phyloP scores from a whole-genome alignment of 352 stramenopile species.

The Phytophthora pseudosyringae region DNA sequence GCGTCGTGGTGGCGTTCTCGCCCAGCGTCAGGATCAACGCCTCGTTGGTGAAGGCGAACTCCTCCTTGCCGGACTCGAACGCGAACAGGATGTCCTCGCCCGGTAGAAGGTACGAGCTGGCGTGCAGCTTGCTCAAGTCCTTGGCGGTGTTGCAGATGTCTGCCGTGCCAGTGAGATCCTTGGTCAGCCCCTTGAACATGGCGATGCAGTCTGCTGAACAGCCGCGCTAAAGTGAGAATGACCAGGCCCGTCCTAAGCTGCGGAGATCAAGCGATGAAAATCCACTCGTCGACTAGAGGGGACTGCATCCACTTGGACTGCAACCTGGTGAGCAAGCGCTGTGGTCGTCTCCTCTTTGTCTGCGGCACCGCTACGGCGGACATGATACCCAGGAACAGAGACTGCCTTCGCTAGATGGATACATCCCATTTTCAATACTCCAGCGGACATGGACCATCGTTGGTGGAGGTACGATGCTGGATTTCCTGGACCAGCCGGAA shows the following conservation, averaged over 20 bases:
- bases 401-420: conserved; percentile 16
- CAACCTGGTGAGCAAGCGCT: conserved; percentile 17
- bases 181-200: conserved; percentile 59
- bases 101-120: conserved; percentile 43
- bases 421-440: conserved; percentile 7
- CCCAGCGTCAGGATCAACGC: conserved; percentile 50
- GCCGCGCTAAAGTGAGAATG: conserved; percentile 32
- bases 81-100: conserved; percentile 57
- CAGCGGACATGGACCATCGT: background rate
- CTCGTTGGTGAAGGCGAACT: conserved; percentile 72
- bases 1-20: conserved; percentile 51
- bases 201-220: conserved; percentile 4
- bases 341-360: conserved; percentile 14
- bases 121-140: conserved; percentile 40
- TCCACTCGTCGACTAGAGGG: conserved; percentile 20
- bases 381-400: conserved; percentile 17
- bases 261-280: conserved; percentile 15
- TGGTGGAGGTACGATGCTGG: conserved; percentile 7
- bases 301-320: conserved; percentile 25
- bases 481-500: conserved; percentile 19
- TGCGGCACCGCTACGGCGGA: conserved; percentile 10
- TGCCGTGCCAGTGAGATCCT: conserved; percentile 56
- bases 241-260: background rate
- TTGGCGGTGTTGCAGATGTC: conserved; percentile 56
- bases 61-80: conserved; percentile 63